These are phyloP conservation scores for Aspergillus ruber DNA, from an alignment of 2,329 filamentous ascomycete genomes.

Conservation along the genomic window DNA sequence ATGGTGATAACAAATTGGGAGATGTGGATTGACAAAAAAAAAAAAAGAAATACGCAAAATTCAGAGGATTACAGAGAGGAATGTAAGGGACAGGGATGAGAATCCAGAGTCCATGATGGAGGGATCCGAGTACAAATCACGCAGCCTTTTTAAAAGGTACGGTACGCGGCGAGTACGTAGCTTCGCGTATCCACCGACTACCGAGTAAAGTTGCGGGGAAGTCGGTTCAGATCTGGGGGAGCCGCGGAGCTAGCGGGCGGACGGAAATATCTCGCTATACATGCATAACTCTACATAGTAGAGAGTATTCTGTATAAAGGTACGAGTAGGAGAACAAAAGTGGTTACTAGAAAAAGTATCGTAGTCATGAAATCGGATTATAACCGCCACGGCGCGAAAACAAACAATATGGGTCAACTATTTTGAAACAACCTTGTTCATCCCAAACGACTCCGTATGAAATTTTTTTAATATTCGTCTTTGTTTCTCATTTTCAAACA, in stretches of 20 bases:
- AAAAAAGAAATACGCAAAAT: no score
- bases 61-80: no score
- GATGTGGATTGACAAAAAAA: no score
- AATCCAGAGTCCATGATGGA: no score
- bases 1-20: slow-evolving; percentile 7
- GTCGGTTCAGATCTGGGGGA: slow-evolving; percentile 3
- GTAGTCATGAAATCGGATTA: slow-evolving; percentile 35
- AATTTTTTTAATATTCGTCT: slow-evolving; percentile 4
- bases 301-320: no score
- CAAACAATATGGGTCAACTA: slow-evolving; percentile 31
- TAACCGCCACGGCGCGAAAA: slow-evolving; percentile 36
- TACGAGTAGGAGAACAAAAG: not conserved
- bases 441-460: slow-evolving; percentile 33
- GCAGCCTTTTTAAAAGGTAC: no score
- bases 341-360: no score
- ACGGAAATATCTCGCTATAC: not conserved
- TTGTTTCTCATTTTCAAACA: slow-evolving; percentile 25
- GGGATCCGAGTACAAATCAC: no score
- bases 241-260: not conserved
- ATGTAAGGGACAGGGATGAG: no score
- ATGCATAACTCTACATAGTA: no score
- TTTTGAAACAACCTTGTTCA: slow-evolving; percentile 34
- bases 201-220: slow-evolving; percentile 24
- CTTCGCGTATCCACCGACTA: not conserved
- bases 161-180: no score